Percentiles rank a stretch among this genome's conserved stretches.
Evolutionary conservation across 176 grass and related monocot genomes (phyloP).

Genomic region (Oryza glumipatula): DNA sequence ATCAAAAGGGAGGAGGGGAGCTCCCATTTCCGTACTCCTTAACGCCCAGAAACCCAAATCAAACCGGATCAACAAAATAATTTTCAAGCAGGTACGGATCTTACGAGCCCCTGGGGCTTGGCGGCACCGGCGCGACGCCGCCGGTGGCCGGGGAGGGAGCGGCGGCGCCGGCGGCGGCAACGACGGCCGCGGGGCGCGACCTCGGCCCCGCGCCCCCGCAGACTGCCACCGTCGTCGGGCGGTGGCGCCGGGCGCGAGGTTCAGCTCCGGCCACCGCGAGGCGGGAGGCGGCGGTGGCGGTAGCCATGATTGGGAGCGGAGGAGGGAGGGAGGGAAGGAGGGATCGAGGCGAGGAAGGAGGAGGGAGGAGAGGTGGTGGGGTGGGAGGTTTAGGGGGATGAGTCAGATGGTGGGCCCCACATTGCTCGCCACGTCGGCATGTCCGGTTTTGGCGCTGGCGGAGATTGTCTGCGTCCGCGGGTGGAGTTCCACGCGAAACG

Average conservation of each 20-base stretch:
- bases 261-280: background rate
- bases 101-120: conserved; percentile 31
- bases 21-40: background rate
- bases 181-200: background rate
- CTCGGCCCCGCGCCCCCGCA: background rate
- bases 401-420: no score
- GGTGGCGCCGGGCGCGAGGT: background rate
- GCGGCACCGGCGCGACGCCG: conserved; percentile 24
- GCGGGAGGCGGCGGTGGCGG: background rate
- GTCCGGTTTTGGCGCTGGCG: no score
- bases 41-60: background rate
- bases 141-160: background rate
- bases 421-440: no score
- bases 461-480: no score
- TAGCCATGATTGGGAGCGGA: background rate
- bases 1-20: no score
- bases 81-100: background rate
- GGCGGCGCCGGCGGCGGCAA: conserved; percentile 1
- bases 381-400: no score
- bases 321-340: background rate
- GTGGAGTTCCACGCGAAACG: no score
- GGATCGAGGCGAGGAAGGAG: background rate
- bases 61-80: background rate
- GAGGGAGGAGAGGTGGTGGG: no score
- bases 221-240: background rate